Conservation (phyloP, 106 monocot species). For the Xerophyta viscosa region DNA sequence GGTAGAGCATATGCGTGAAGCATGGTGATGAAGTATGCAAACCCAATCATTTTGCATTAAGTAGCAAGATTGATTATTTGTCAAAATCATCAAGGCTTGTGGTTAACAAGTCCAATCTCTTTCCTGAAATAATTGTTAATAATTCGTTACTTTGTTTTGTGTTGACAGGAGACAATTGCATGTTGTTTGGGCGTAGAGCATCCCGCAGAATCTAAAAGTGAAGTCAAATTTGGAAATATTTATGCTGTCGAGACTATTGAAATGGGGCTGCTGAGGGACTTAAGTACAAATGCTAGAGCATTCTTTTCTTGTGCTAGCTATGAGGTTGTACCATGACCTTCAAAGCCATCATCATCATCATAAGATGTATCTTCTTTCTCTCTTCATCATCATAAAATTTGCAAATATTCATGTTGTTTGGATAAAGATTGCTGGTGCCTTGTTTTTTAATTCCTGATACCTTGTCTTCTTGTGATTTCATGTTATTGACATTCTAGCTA, state of each 20-base stretch:
- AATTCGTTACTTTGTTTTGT: background rate
- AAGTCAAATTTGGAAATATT: slow-evolving; percentile 57
- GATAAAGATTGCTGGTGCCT: background rate
- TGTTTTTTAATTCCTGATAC: background rate
- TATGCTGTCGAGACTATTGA: slow-evolving; percentile 64
- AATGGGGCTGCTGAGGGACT: slow-evolving; percentile 33
- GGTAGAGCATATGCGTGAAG: too few relatives aligned
- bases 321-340: background rate
- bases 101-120: background rate
- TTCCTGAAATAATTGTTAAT: background rate
- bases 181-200: slow-evolving; percentile 38
- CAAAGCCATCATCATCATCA: background rate
- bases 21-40: too few relatives aligned
- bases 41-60: too few relatives aligned
- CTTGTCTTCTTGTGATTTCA: background rate
- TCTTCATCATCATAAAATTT: too few relatives aligned
- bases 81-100: too few relatives aligned
- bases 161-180: slow-evolving; percentile 22
- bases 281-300: slow-evolving; percentile 10
- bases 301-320: background rate
- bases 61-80: too few relatives aligned
- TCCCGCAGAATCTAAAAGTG: slow-evolving; percentile 24
- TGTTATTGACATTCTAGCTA: too few relatives aligned
- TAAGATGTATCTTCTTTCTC: background rate
- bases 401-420: too few relatives aligned